Base-by-base conservation (phyloP, 2,329 filamentous ascomycete genomes). In the Penicillium olsonii region DNA sequence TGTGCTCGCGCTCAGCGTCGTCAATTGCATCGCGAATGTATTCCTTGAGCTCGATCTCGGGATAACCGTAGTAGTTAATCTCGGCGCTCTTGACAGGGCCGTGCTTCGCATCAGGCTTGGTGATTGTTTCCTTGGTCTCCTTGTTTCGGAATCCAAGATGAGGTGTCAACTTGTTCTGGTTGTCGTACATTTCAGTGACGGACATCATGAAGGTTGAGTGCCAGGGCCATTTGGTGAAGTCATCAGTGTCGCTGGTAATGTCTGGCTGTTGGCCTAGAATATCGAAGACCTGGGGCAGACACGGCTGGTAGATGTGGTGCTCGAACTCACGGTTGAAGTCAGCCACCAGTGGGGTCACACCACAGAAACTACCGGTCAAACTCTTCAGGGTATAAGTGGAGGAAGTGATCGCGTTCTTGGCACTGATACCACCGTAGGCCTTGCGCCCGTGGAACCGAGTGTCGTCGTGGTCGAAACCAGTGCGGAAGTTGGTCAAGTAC, bases 351-450 rank as follows among this genome's bases (percentile, higher is more conserved):
- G 75, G 74, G 0, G 64, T 65, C n/a, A 75, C 55, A 5, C 75
- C 75, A 37, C 75, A 78, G 7, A 76, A 48, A 8, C 71, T 72
- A 4, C 68, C 74, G 0, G 67, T 63, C 12, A 77, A 45, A 45
- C 72, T 75, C 57, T 77, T 77, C 22, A 76, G 61, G 0, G 75
- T 77, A 29, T 76, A 76, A 0, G 75, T 76, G 3, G 68, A 65
- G 0, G 73, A 65, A 0, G 75, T 76, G 38, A 71, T 69, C 2
- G 69, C 74, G 24, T 68, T 64, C 17, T 70, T 72, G 12, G 70
- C 74, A 40, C 64, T 74, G 43, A 77, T 63, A 9, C 75, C 75
- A 22, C 75, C 75, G 41, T 68, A 71, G 1, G 60, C 48, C 26
- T 57, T 62, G 5, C 51, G 54, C 9, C 50, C 50, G 18, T 51